These are phyloP conservation scores for Fusarium equiseti DNA, from an alignment of 2,329 filamentous ascomycete genomes.

Conservation along the genomic window DNA sequence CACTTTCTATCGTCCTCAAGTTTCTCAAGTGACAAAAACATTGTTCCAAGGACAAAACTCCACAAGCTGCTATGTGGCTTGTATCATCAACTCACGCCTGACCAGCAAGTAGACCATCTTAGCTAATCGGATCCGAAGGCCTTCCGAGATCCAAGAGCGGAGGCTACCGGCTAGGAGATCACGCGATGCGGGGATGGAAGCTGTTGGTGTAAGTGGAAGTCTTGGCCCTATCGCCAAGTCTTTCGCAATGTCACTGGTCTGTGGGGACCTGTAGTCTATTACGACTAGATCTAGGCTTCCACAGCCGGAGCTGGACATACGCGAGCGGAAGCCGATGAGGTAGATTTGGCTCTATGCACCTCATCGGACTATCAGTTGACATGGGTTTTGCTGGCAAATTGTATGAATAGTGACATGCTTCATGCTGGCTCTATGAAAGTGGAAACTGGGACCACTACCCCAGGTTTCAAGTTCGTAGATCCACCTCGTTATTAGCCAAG, in stretches of 20 bases:
- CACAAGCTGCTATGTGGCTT: too few species aligned
- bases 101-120: background rate
- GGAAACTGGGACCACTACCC: accelerated
- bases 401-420: background rate
- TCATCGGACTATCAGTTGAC: too few species aligned
- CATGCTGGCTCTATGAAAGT: background rate
- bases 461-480: background rate
- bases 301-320: background rate
- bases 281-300: background rate
- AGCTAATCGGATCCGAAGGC: background rate
- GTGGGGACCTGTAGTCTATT: background rate
- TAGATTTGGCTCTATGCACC: background rate
- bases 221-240: background rate
- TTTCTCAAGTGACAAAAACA: too few species aligned
- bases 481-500: background rate
- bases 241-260: background rate
- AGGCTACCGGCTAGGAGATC: background rate
- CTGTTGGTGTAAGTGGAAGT: background rate
- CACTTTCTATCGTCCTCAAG: too few species aligned
- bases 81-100: too few species aligned
- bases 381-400: too few species aligned
- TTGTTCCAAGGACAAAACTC: too few species aligned
- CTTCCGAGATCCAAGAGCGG: background rate
- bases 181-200: background rate
- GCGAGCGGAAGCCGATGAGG: accelerated